Base-by-base conservation (phyloP, 257 asterid genomes). In the Gynochthodes officinalis region DNA sequence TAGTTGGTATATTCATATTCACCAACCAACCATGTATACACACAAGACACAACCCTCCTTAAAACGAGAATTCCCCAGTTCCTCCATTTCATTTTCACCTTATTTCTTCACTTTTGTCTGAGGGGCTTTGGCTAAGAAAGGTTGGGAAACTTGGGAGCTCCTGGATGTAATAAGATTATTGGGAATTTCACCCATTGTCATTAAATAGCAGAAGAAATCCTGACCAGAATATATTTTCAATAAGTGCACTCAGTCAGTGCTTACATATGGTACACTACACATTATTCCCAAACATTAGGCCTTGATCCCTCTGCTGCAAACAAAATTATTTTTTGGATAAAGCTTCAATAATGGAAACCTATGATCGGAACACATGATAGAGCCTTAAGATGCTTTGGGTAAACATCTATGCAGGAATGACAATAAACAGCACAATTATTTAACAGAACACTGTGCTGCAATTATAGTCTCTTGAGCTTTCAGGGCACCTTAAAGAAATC, bases 331-430 rank as follows among this genome's bases (percentile, higher is more conserved):
- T 43, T 33, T 35, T 5, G 10, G 28, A 25, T 1, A 64, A 2
- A 21, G 6, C 28, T 61, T 48, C 73, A 52, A 55, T 80, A 72
- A 80, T 72, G 68, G 75, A 61, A 11, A 25, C 40, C 55, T 52
- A 71, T 16, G 37, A 46, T 25, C 52, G 1, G 64, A 0, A 16
- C 65, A 54, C 74, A 76, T 69, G 75, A 44, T 33, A 40, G 25
- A 62, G 52, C 60, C 67, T 54, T 70, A 15, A 37, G 55, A 69
- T 30, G 30, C 37, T 21, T 44, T 2, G 25, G 27, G 5, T 13
- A 16, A 49, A 37, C 28, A 18, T 7, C 6, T 37, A 71, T n/a
- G 14, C 1, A 53, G n/a, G 30, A 53, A 70, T 19, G 49, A 33
- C 67, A 55, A 55, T 71, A 69, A 43, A 73, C 18, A 52, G n/a